These are phyloP conservation scores for Aegilops speltoides DNA, from an alignment of 176 grass and related monocot genomes.

Conservation along the genomic window DNA sequence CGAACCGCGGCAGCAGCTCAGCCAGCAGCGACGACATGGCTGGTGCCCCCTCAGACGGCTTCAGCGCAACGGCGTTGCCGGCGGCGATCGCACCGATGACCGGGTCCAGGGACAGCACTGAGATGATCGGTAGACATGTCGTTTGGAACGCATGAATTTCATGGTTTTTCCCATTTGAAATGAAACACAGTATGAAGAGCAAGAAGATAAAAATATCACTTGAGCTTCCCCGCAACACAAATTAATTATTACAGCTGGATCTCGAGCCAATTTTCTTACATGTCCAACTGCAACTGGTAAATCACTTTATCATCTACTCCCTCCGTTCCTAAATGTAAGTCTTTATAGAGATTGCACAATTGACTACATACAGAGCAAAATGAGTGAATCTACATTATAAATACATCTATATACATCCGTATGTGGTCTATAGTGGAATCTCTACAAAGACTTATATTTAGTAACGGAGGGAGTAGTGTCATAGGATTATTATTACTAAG, in stretches of 20 bases:
- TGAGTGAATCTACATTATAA: no score
- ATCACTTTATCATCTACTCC: neutral
- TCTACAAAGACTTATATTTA: no score
- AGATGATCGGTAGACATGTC: neutral
- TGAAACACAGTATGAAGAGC: no score
- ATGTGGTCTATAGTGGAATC: no score
- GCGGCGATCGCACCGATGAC: constrained; percentile 75
- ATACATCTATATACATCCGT: no score
- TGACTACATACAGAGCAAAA: no score
- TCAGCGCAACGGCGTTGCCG: constrained; percentile 73
- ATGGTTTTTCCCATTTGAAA: no score
- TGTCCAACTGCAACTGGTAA: neutral
- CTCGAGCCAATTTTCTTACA: neutral
- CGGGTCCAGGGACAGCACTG: constrained; percentile 76
- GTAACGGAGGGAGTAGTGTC: neutral
- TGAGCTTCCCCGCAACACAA: no score
- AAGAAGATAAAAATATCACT: no score
- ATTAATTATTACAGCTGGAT: neutral
- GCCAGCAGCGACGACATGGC: constrained; percentile 67
- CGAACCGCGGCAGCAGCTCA: constrained; percentile 57
- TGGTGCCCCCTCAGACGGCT: constrained; percentile 80
- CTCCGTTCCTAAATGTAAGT: no score
- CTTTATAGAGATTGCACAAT: no score
- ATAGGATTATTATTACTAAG: neutral
- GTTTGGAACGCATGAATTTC: neutral